phyloP scores from a whole-genome alignment of 495 filamentous ascomycete species.

The Lasiosphaeria miniovina region DNA sequence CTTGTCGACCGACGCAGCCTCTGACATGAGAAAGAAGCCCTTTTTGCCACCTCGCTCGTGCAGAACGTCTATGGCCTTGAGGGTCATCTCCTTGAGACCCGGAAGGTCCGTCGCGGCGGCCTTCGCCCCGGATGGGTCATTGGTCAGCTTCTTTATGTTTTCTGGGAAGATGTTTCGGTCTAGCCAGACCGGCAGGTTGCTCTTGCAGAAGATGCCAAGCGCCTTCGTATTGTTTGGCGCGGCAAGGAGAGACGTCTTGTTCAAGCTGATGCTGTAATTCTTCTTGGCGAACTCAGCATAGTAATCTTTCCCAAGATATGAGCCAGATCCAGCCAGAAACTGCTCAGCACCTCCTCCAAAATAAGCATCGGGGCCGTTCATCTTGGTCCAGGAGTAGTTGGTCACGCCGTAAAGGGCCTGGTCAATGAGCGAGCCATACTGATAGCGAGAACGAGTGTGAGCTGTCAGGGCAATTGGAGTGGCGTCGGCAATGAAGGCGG shows the following conservation, averaged over 20 bases:
- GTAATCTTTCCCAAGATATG: slow-evolving; percentile 60
- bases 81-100: slow-evolving; percentile 76
- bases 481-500: slow-evolving; percentile 69
- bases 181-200: slow-evolving; percentile 67
- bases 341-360: slow-evolving; percentile 73
- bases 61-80: slow-evolving; percentile 72
- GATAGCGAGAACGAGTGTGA: slow-evolving; percentile 60
- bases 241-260: slow-evolving; percentile 60
- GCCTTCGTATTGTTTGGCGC: slow-evolving; percentile 53
- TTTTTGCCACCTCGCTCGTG: slow-evolving; percentile 57
- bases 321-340: slow-evolving; percentile 56
- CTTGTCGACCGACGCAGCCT: slow-evolving; percentile 76
- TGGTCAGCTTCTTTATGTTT: slow-evolving; percentile 56
- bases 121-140: slow-evolving; percentile 58
- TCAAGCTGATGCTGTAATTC: slow-evolving; percentile 61
- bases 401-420: slow-evolving; percentile 54
- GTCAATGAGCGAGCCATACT: slow-evolving; percentile 63
- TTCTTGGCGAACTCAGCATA: slow-evolving; percentile 62
- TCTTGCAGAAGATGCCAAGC: slow-evolving; percentile 65
- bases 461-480: slow-evolving; percentile 66
- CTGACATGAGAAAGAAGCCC: slow-evolving; percentile 74
- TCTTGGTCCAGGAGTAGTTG: slow-evolving; percentile 67
- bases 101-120: slow-evolving; percentile 62
- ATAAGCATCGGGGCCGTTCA: slow-evolving; percentile 65
- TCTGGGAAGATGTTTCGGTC: slow-evolving; percentile 68